Conservation (phyloP, 2,329 filamentous ascomycete species). For the Colletotrichum liriopes region DNA sequence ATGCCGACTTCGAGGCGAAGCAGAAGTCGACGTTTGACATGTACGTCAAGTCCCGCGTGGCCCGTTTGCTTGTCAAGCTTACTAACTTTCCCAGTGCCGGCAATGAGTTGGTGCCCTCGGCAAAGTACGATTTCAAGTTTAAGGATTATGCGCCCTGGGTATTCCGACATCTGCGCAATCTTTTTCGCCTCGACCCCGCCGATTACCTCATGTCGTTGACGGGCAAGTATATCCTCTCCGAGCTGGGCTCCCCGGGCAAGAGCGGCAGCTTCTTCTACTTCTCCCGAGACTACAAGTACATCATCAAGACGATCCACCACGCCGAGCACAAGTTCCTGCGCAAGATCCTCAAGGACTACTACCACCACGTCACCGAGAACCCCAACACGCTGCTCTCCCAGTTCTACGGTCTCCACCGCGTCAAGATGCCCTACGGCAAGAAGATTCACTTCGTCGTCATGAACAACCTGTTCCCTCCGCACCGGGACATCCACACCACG, state of each 20-base stretch:
- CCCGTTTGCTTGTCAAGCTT: constrained; percentile 28
- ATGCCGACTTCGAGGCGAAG: constrained; percentile 92
- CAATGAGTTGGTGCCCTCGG: constrained; percentile 96
- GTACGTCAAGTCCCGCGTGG: constrained; percentile 62
- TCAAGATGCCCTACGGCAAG: constrained; percentile 97
- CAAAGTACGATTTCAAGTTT: constrained; percentile 99
- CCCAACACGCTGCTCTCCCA: constrained; percentile 97
- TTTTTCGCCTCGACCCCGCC: constrained; percentile 93
- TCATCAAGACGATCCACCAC: constrained; percentile 99
- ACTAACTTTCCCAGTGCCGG: constrained; percentile 77
- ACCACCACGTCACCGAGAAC: constrained; percentile 91
- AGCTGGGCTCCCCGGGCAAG: constrained; percentile 96
- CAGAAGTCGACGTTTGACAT: constrained; percentile 99
- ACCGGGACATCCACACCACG: constrained; percentile 96
- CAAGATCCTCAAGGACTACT: constrained; percentile 91
- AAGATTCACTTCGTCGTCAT: constrained; percentile 99
- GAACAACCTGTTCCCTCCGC: constrained; percentile 99
- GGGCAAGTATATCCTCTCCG: constrained; percentile 98
- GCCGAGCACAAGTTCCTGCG: constrained; percentile 90
- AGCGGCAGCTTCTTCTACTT: constrained; percentile 99
- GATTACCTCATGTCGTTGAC: constrained; percentile 99
- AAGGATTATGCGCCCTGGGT: constrained; percentile 99
- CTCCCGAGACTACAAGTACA: constrained; percentile 99
- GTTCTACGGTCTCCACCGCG: constrained; percentile 96
- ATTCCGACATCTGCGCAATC: constrained; percentile 89